Conservation (phyloP, 2,329 filamentous ascomycete species). For the Beauveria caledonica region DNA sequence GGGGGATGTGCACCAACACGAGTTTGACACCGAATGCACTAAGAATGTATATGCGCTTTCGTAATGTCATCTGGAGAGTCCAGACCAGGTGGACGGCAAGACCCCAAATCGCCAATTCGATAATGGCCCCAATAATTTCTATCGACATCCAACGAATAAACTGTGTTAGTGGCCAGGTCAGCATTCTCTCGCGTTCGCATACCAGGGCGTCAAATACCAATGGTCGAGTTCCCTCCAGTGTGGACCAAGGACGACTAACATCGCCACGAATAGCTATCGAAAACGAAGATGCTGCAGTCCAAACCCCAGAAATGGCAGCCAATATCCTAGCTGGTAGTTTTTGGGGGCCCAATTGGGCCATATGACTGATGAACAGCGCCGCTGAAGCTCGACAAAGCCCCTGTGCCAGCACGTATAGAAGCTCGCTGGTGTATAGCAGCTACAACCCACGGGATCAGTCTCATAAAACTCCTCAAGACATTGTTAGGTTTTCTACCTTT, state of each 20-base stretch:
- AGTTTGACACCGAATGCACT: conserved; percentile 4
- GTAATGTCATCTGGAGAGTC: conserved; percentile 8
- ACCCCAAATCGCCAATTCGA: neutral
- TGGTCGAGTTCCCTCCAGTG: neutral
- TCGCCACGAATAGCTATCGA: neutral
- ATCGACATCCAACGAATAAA: conserved; percentile 2
- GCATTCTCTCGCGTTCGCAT: too few relatives aligned
- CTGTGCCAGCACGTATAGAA: neutral
- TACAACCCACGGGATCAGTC: neutral
- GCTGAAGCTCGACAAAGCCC: conserved; percentile 2
- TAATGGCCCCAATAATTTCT: neutral
- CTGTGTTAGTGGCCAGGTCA: neutral
- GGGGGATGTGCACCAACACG: neutral
- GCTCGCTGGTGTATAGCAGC: neutral
- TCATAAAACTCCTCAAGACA: neutral
- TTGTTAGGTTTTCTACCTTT: neutral
- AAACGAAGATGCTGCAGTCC: neutral
- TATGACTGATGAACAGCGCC: conserved; percentile 5
- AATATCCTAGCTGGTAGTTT: neutral
- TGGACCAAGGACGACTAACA: neutral
- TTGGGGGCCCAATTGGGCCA: conserved; percentile 7
- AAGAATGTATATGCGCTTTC: conserved; percentile 9
- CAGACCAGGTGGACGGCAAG: conserved; percentile 1
- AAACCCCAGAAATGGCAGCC: neutral
- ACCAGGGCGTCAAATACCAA: neutral